phyloP scores from a whole-genome alignment of 2,329 filamentous ascomycete species.

The Phaeosphaeria sp. region DNA sequence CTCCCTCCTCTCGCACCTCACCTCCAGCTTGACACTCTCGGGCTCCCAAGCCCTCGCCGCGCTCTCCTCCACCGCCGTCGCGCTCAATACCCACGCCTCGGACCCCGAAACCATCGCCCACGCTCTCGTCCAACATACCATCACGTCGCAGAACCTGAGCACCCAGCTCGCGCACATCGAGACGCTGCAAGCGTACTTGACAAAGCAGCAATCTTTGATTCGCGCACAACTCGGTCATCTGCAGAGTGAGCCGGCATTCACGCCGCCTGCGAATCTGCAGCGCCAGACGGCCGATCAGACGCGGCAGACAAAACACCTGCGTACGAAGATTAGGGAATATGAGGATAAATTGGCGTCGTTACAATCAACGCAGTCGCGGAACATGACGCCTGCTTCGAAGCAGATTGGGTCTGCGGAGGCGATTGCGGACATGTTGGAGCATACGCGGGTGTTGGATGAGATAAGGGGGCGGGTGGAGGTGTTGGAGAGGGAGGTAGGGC shows the following conservation, averaged over 20 bases:
- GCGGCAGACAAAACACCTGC: constrained; percentile 71
- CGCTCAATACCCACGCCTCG: constrained; percentile 43
- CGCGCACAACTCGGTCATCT: constrained; percentile 40
- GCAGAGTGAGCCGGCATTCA: constrained; percentile 43
- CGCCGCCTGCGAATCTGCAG: constrained; percentile 63
- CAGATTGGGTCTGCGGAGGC: constrained; percentile 56
- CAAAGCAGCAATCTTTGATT: constrained; percentile 39
- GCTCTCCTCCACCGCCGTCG: constrained; percentile 46
- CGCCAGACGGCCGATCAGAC: constrained; percentile 77
- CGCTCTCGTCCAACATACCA: constrained; percentile 42
- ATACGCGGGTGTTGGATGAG: constrained; percentile 67
- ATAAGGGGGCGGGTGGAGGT: constrained; percentile 65
- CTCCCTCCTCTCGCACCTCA: constrained; percentile 32
- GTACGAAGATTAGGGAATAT: constrained; percentile 72
- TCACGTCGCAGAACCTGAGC: constrained; percentile 36
- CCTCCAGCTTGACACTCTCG: constrained; percentile 32
- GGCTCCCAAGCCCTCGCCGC: constrained; percentile 42
- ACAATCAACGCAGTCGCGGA: constrained; percentile 27
- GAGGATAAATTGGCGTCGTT: constrained; percentile 50
- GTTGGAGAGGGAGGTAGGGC: constrained; percentile 67
- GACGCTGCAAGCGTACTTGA: constrained; percentile 42
- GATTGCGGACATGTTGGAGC: constrained; percentile 63
- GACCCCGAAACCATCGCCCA: constrained; percentile 41
- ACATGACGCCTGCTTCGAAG: constrained; percentile 36
- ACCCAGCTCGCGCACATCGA: constrained; percentile 43